These are phyloP conservation scores for Citrus mangshanensis DNA, from an alignment of 345 rosid genomes.

Conservation along the genomic window DNA sequence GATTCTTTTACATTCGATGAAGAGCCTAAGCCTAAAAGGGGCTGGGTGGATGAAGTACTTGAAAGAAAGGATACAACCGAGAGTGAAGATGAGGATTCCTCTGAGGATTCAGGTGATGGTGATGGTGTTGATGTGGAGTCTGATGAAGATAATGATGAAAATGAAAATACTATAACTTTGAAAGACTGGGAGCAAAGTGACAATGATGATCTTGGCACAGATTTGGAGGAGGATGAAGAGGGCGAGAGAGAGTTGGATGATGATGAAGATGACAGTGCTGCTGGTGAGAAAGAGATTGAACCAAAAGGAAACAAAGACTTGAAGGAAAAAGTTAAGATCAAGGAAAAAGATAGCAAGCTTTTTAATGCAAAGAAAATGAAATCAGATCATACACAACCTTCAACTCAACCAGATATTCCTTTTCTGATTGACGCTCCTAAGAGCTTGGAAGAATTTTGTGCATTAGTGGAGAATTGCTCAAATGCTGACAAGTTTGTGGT, in stretches of 20 bases:
- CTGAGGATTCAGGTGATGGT: slow-evolving; percentile 52
- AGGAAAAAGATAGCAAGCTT: slow-evolving; percentile 15
- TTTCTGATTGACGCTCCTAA: slow-evolving; percentile 71
- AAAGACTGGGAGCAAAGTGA: slow-evolving; percentile 96
- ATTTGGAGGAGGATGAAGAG: slow-evolving; percentile 52
- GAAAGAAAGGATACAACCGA: slow-evolving; percentile 54
- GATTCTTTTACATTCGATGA: slow-evolving; percentile 76
- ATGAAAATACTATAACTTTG: slow-evolving; percentile 31
- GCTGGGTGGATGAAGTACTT: slow-evolving; percentile 91
- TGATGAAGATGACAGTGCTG: slow-evolving; percentile 27
- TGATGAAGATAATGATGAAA: slow-evolving; percentile 41
- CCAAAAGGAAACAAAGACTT: slow-evolving; percentile 28
- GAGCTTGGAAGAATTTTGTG: slow-evolving; percentile 64
- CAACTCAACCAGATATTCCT: slow-evolving; percentile 51
- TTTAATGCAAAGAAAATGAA: slow-evolving; percentile 24
- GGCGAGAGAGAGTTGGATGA: slow-evolving; percentile 19
- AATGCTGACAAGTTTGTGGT: slow-evolving; percentile 46
- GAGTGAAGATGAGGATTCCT: slow-evolving; percentile 50
- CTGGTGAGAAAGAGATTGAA: slow-evolving; percentile 24
- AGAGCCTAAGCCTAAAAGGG: slow-evolving; percentile 46
- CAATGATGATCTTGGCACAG: slow-evolving; percentile 57
- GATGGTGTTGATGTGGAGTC: slow-evolving; percentile 42
- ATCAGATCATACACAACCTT: slow-evolving; percentile 23
- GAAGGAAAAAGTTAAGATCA: slow-evolving; percentile 31
- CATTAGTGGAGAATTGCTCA: slow-evolving; percentile 52